These are phyloP conservation scores for Aspergillus ibericus DNA, from an alignment of 2,329 filamentous ascomycete species.

Conservation along the genomic window DNA sequence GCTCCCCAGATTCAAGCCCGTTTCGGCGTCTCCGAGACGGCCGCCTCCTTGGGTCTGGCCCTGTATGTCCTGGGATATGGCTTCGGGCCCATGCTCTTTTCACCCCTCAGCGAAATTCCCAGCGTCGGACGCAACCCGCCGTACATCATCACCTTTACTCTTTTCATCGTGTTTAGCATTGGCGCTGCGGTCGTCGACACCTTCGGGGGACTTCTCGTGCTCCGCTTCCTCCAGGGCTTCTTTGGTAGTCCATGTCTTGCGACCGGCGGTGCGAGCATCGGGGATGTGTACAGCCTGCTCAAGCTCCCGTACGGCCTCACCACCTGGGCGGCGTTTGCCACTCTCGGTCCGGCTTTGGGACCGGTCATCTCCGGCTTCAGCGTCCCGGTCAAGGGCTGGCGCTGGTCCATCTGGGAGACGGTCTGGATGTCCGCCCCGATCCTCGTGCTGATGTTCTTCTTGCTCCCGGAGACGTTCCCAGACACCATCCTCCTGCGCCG, in stretches of 20 bases:
- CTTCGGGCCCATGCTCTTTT: conserved; percentile 5
- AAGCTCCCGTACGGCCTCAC: conserved; percentile 3
- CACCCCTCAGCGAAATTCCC: conserved; percentile 5
- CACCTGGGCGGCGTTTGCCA: conserved; percentile 53
- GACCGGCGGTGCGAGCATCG: conserved; percentile 3
- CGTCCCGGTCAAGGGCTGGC: conserved; percentile 44
- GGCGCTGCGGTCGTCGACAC: conserved; percentile 2
- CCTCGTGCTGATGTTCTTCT: conserved; percentile 60
- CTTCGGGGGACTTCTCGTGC: conserved; percentile 7
- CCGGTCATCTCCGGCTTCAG: conserved; percentile 63
- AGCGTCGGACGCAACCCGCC: conserved; percentile 5
- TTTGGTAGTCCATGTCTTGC: conserved; percentile 8
- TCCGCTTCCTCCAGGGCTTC: conserved; percentile 12
- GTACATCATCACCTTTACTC: conserved; percentile 2
- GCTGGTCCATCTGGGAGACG: conserved; percentile 23
- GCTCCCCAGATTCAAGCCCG: background rate
- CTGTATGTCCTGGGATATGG: conserved; percentile 6
- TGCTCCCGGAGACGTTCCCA: conserved; percentile 63
- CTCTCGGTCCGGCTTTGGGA: conserved; percentile 57
- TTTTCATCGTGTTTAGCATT: conserved; percentile 2
- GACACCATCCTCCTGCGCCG: conserved; percentile 63
- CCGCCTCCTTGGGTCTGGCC: conserved; percentile 2
- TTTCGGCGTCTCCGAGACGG: background rate
- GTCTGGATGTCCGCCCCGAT: conserved; percentile 44
- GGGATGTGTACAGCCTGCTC: conserved; percentile 1